Base-by-base conservation (phyloP, 2,329 filamentous ascomycete genomes). In the Knufia petricola region DNA sequence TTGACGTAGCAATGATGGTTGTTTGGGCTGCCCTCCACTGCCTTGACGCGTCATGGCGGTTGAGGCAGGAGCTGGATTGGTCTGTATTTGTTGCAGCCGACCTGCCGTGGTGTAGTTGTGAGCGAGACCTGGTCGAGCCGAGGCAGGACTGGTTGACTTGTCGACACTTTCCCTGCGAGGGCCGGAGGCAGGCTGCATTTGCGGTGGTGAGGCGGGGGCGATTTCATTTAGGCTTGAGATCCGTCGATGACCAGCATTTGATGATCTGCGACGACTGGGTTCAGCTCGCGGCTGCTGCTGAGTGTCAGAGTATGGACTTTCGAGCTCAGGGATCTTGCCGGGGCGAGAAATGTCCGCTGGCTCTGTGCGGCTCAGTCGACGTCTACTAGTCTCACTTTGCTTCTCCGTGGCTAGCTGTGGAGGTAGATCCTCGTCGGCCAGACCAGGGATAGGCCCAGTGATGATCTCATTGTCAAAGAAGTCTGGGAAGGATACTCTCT, bases 391-490 rank as follows among this genome's bases (percentile, higher is more conserved):
- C 26, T 52, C 37, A 23, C 31, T n/a, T 15, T 37, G 43, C 20
- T 47, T 39, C 13, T 50, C 50, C 13, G 39, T 12, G 13, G 9
- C 8, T 15, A 1, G 6, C n/a, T 28, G 32, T 30, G 43, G 36
- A 38, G 77, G 76, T 19, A 81, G 55, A 61, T 94, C 88, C 60
- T 94, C 87, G 36, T 82, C 84, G 4, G 88, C 81, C 24, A 94
- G 70, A 4, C 84, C 85, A 0, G 88, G 87, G 58, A 95, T 95
- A 2, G 82, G 77, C 17, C 76, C 77, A 10, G 77, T 78, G 46
- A 95, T 78, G 24, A 92, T 81, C 24, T 75, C 68, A 61, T 90
- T 82, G 13, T 70, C 72, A 66, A 96, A 96, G 63, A 95, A 92
- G 54, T 84, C 80, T 45, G 87, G 81, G 58, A 95, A 96, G 49